A percentile compares a stretch with the other conserved stretches of the same genome.
These are phyloP conservation scores for Fraxinus greggii DNA, from an alignment of 305 asterid genomes.

Conservation along the genomic window DNA sequence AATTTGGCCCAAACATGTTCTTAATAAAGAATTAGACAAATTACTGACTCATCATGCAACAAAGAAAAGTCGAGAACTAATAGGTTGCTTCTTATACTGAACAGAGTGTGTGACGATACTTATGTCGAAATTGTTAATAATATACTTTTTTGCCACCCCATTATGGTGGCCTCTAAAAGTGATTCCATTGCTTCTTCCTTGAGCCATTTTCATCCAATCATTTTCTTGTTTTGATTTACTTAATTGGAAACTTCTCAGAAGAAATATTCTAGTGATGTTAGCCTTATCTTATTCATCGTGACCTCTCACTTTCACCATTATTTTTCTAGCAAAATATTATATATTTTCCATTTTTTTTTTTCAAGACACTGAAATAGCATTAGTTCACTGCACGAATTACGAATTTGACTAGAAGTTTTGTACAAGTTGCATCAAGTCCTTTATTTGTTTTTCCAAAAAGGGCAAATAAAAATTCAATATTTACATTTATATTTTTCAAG, in stretches of 20 bases:
- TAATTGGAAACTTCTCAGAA: slow-evolving; percentile 26
- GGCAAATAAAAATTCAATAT: not conserved
- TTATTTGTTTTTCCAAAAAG: too few relatives aligned
- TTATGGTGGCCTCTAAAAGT: slow-evolving; percentile 17
- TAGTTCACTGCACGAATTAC: not conserved
- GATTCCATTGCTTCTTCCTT: slow-evolving; percentile 56
- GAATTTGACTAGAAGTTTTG: too few relatives aligned
- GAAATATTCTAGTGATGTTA: slow-evolving; percentile 33
- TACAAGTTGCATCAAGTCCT: too few relatives aligned
- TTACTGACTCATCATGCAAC: not conserved
- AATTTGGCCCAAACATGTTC: too few relatives aligned
- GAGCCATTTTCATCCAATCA: slow-evolving; percentile 64
- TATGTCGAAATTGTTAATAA: slow-evolving; percentile 23
- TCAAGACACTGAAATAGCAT: not conserved
- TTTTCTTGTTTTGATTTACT: slow-evolving; percentile 26
- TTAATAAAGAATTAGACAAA: not conserved
- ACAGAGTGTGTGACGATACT: not conserved
- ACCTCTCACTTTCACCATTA: slow-evolving; percentile 22
- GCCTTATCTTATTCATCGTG: slow-evolving; percentile 37
- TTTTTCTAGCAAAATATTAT: not conserved
- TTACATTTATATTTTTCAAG: not conserved
- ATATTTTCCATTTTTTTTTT: too few relatives aligned
- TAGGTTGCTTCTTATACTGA: not conserved
- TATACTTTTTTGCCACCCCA: slow-evolving; percentile 35
- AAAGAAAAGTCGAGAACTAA: not conserved